Conservation (phyloP, 768 basidiomycete species). For the Kwoniella bestiolae region DNA sequence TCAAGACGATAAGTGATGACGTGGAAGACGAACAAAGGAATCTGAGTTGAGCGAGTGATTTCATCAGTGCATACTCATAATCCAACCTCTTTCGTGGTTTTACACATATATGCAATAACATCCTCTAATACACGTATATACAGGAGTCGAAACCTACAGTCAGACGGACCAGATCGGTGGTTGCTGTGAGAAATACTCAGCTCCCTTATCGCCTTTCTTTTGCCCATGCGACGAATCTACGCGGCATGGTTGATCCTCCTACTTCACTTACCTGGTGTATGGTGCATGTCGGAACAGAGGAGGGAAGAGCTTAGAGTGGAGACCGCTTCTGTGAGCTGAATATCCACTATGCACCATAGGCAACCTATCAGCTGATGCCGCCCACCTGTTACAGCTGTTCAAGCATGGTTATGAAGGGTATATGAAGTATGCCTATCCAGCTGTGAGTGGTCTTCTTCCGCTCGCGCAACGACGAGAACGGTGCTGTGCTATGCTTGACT, state of each 20-base stretch:
- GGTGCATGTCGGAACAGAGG: constrained; percentile 15
- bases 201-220: background rate
- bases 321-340: constrained; percentile 10
- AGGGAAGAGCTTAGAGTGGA: constrained; percentile 14
- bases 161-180: no score
- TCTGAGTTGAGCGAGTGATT: no score
- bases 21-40: background rate
- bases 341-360: background rate
- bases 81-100: background rate
- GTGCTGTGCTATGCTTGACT: no score
- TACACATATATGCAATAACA: background rate
- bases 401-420: constrained; percentile 89
- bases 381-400: constrained; percentile 64
- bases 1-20: background rate
- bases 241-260: constrained; percentile 16
- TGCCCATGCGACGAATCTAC: constrained; percentile 11
- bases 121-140: background rate
- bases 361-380: background rate
- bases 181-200: no score
- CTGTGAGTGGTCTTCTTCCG: no score
- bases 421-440: constrained; percentile 68
- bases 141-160: no score
- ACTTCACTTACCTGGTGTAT: constrained; percentile 8
- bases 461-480: no score
- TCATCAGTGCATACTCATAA: background rate